A percentile compares a stretch with the other conserved stretches of the same genome.
phyloP scores from a whole-genome alignment of 2,329 filamentous ascomycete species.

The Aspergillus neotritici region DNA sequence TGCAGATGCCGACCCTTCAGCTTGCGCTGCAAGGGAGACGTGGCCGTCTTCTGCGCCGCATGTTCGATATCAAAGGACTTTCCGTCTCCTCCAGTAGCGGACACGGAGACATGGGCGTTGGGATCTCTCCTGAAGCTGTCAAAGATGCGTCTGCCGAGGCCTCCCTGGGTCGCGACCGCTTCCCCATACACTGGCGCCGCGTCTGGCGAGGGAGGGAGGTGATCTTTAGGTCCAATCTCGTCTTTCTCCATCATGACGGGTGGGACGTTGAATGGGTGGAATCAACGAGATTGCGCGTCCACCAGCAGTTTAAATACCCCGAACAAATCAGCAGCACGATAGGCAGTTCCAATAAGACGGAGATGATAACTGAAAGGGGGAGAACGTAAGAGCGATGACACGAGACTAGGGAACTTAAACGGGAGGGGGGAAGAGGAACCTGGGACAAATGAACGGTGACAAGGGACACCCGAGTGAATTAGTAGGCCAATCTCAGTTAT shows the following conservation, averaged over 20 bases:
- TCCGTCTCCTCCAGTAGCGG: conserved; percentile 46
- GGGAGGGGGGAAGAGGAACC: no score
- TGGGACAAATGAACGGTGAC: no score
- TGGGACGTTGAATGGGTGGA: not conserved
- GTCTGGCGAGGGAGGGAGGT: conserved; percentile 19
- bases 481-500: no score
- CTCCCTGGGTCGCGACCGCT: conserved; percentile 17
- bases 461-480: no score
- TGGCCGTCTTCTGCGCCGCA: conserved; percentile 59
- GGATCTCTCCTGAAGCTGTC: conserved; percentile 44
- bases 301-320: no score
- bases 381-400: no score
- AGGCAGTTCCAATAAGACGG: no score
- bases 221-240: conserved; percentile 20
- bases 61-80: conserved; percentile 59
- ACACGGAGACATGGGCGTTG: conserved; percentile 32
- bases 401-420: no score
- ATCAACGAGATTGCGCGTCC: no score
- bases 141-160: conserved; percentile 26
- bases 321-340: no score
- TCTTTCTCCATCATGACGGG: conserved; percentile 29
- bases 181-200: conserved; percentile 28
- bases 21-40: conserved; percentile 67
- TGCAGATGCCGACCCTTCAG: conserved; percentile 82
- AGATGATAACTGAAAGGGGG: no score